Evolutionary conservation across 129 eudicot species (phyloP).

Genomic region (Saussurea involucrata): DNA sequence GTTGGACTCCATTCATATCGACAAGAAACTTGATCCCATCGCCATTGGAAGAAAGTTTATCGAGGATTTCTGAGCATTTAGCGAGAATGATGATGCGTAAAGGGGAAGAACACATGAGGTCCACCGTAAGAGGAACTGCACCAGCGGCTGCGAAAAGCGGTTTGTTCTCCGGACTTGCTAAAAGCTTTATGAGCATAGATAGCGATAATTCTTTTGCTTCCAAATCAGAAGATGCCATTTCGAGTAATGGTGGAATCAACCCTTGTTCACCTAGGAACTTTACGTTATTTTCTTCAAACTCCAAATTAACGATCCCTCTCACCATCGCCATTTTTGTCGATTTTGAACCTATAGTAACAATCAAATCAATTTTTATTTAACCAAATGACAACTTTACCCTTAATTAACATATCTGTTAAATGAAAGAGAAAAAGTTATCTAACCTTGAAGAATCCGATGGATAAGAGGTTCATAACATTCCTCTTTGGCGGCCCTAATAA

Average conservation of each 20-base stretch:
- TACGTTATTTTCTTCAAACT: slow-evolving; percentile 38
- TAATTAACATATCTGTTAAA: no score
- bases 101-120: slow-evolving; percentile 37
- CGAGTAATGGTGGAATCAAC: slow-evolving; percentile 47
- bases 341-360: slow-evolving; percentile 37
- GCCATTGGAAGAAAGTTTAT: slow-evolving; percentile 50
- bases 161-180: slow-evolving; percentile 39
- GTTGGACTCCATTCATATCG: slow-evolving; percentile 28
- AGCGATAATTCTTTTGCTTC: slow-evolving; percentile 61
- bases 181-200: slow-evolving; percentile 43
- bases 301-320: slow-evolving; percentile 36
- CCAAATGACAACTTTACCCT: no score
- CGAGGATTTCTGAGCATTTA: slow-evolving; percentile 53
- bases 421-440: background rate
- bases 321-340: slow-evolving; percentile 39
- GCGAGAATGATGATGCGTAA: slow-evolving; percentile 27
- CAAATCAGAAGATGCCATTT: slow-evolving; percentile 53
- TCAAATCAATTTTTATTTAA: background rate
- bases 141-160: slow-evolving; percentile 38
- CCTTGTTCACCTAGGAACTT: slow-evolving; percentile 49
- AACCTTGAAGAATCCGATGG: slow-evolving; percentile 43
- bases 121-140: slow-evolving; percentile 41
- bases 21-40: slow-evolving; percentile 59
- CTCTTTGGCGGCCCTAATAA: slow-evolving; percentile 41
- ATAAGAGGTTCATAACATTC: slow-evolving; percentile 60